Evolutionary conservation across 164 flowering plant genomes (phyloP), one percentile per base, ranked within the genome.

Genomic region (Hamamelis virginiana): DNA sequence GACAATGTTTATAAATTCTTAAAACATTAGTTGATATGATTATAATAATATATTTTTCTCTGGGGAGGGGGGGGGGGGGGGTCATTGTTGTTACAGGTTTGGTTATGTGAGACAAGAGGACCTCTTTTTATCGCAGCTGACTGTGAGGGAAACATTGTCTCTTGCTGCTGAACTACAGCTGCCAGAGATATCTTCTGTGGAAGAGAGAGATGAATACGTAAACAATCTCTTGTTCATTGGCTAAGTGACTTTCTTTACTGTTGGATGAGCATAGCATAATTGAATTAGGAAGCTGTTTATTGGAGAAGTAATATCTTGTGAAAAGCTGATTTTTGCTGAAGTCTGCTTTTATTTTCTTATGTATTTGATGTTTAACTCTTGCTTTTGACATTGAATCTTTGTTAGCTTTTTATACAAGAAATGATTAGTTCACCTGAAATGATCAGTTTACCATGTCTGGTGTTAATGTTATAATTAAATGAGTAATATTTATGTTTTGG

Each of bases 61-160:
- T 33, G 41, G 41, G 41, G 18, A 22, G 1, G n/a, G 44, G 1
- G 53, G 11, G 0, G 51, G 13, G 28, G n/a, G n/a, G n/a, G n/a
- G n/a, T n/a, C n/a, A n/a, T 64, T 43, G 53, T 69, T 68, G 1
- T n/a, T n/a, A 70, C 76, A 96, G 99, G 88, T 77, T 72, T 81
- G 99, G 97, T 38, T 96, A 74, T 80, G 91, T 92, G 73, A 85
- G 97, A 70, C 99, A 96, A 74, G 99, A 92, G 76, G 98, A 96
- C 69, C 86, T 96, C 22, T 96, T 96, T 74, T 96, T 92, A 81
- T 92, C 98, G 4, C 98, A 96, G 85, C 81, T 96, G 76, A 90
- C 98, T 1, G 98, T 96, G 59, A 81, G 97, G 25, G 99, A 92
- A 75, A 96, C 97, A 28, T 81, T 96, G 21, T 86, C 95, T 65